Evolutionary conservation across 495 filamentous ascomycete species (phyloP), one percentile per base, ranked within the genome.

Genomic region (Aspergillus ellipticus): DNA sequence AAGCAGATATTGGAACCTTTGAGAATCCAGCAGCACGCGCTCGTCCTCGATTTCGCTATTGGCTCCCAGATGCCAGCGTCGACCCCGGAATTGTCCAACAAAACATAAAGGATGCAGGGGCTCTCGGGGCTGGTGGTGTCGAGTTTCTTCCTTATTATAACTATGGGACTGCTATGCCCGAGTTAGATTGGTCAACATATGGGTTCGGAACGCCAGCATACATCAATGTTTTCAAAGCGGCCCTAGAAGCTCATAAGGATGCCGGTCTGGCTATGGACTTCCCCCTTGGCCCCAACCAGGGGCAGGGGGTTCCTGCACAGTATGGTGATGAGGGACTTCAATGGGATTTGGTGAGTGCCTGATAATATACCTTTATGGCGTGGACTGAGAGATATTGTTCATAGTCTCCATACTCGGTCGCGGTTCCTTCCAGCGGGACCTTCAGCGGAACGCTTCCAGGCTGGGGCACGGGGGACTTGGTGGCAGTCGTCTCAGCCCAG

Each of bases 211-310:
- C 74, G 0, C 57, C 68, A 9, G 64, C 74, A 0, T 82, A 70
- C 58, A 66, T 61, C 15, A 55, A 69, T 8, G 35, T 78, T 6
- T 68, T 78, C 49, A 50, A 69, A 15, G 67, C 61, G 4, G 67
- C 72, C 2, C 54, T 80, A 4, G 45, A 70, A 20, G 69, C 73
- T 1, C 61, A 69, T 9, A 64, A 71, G 9, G 69, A 79, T 13
- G 55, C 69, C 39, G 74, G 66, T 0, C 45, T 82, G 13, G 42
- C 69, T 8, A 69, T 81, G 58, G 78, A 81, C 53, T 79, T 80
- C 64, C 59, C 77, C 0, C 22, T 81, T 9, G 79, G 80, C 4
- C 70, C 80, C 0, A 76, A 75, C 58, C 72, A 75, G 54, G 79
- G 73, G 6, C 66, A 73, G 39, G 79, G 80, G 42, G 75, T 80